Percentiles rank a stretch among this genome's conserved stretches.
phyloP scores from a whole-genome alignment of 2,329 filamentous ascomycete genomes.

The Pleomassaria siparia region DNA sequence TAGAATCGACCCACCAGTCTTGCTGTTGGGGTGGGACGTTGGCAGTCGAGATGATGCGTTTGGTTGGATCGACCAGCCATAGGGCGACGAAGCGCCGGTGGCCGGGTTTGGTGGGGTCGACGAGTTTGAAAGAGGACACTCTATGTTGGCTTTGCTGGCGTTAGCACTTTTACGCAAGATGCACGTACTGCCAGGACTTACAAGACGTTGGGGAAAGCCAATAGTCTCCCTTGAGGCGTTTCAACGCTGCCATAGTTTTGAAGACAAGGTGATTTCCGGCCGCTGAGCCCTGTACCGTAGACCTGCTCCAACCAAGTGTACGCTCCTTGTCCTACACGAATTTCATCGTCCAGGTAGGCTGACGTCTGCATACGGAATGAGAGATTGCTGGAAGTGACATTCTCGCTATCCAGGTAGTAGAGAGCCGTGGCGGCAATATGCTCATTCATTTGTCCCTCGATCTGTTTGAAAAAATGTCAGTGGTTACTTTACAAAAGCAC shows the following conservation, averaged over 20 bases:
- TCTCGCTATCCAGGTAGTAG: conserved; percentile 63
- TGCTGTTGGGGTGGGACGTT: conserved; percentile 56
- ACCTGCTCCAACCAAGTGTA: conserved; percentile 20
- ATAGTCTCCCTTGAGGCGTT: conserved; percentile 51
- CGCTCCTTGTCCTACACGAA: conserved; percentile 11
- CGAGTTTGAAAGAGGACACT: conserved; percentile 49
- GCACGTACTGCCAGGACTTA: not conserved
- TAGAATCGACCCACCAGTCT: conserved; percentile 45
- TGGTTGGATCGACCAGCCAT: conserved; percentile 60
- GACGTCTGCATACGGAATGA: conserved; percentile 24
- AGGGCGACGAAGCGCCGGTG: conserved; percentile 60
- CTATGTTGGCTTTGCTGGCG: conserved; percentile 18
- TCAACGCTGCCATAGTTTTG: conserved; percentile 54
- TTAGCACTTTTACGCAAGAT: not conserved
- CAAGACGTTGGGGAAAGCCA: conserved; percentile 57
- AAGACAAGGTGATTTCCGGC: conserved; percentile 11
- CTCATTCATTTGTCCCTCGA: conserved; percentile 57
- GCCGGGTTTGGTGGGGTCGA: conserved; percentile 54
- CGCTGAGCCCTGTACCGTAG: conserved; percentile 15
- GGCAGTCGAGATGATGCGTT: conserved; percentile 53
- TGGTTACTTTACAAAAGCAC: not conserved
- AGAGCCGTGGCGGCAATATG: conserved; percentile 64
- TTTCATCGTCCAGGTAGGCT: conserved; percentile 7
- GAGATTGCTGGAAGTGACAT: conserved; percentile 51
- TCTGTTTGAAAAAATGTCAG: not conserved